phyloP scores from a whole-genome alignment of 495 filamentous ascomycete genomes.

The Apiosordaria backusii region DNA sequence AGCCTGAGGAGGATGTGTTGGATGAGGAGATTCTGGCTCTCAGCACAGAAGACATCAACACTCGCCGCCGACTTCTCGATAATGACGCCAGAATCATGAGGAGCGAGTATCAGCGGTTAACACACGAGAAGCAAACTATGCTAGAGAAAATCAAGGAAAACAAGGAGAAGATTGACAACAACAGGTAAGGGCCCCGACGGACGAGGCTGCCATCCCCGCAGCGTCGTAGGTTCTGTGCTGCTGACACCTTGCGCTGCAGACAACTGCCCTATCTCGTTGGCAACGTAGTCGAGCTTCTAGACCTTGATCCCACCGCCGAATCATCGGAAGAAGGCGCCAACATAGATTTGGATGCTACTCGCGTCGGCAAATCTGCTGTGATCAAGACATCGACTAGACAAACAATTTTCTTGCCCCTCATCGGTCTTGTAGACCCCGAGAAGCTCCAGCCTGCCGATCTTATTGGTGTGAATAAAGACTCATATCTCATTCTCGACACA shows the following conservation, averaged over 20 bases:
- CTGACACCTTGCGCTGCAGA: constrained; percentile 45
- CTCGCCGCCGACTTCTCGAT: constrained; percentile 80
- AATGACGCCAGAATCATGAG: constrained; percentile 98
- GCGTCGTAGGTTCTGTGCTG: constrained; percentile 5
- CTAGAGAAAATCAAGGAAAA: constrained; percentile 99
- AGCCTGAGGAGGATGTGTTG: constrained; percentile 69
- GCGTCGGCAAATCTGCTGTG: constrained; percentile 95
- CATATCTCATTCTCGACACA: constrained; percentile 97
- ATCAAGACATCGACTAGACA: constrained; percentile 99
- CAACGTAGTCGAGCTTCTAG: constrained; percentile 94
- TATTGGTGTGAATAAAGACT: constrained; percentile 99
- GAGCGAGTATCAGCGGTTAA: constrained; percentile 91
- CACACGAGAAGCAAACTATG: constrained; percentile 93
- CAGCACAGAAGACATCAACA: constrained; percentile 90
- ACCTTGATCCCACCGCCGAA: constrained; percentile 94
- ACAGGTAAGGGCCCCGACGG: constrained; percentile 59
- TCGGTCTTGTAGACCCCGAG: constrained; percentile 93
- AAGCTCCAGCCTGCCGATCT: constrained; percentile 91
- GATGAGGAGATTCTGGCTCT: constrained; percentile 88
- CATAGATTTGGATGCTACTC: constrained; percentile 94
- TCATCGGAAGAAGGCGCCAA: constrained; percentile 96
- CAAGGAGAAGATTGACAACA: constrained; percentile 97
- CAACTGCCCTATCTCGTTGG: constrained; percentile 98
- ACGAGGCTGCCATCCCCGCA: not conserved
- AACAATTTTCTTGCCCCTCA: constrained; percentile 97